These are phyloP conservation scores for Chrysanthemum lavandulifolium DNA, from an alignment of 129 eudicot genomes.

Conservation along the genomic window DNA sequence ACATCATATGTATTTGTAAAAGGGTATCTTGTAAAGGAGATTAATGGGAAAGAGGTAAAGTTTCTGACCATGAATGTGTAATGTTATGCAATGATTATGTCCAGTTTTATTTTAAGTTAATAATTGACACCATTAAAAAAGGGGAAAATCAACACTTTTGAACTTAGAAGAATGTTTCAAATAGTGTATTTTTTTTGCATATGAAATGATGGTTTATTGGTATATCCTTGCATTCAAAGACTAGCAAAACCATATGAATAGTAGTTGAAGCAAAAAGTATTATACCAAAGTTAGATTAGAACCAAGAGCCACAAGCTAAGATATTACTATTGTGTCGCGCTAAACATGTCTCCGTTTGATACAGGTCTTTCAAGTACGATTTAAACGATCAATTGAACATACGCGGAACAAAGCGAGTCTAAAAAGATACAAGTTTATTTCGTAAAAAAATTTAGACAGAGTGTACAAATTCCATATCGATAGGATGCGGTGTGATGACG, in stretches of 20 bases:
- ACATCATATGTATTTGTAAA: constrained; percentile 24
- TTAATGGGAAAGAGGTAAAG: constrained; percentile 37
- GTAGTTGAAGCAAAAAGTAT: background rate
- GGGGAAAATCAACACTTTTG: constrained; percentile 24
- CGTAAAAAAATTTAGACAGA: too few relatives aligned
- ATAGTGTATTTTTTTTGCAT: constrained; percentile 24
- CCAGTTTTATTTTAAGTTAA: constrained; percentile 20
- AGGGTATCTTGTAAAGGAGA: constrained; percentile 34
- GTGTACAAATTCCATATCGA: background rate
- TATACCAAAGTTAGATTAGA: too few relatives aligned
- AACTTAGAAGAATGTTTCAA: constrained; percentile 21
- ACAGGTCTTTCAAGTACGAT: too few relatives aligned
- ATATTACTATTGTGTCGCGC: too few relatives aligned
- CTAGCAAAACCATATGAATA: background rate
- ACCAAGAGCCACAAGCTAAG: too few relatives aligned
- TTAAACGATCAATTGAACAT: too few relatives aligned
- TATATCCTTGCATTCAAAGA: constrained; percentile 20
- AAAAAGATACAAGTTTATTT: too few relatives aligned
- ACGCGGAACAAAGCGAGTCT: too few relatives aligned
- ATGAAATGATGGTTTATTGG: constrained; percentile 17
- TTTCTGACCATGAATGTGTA: constrained; percentile 46
- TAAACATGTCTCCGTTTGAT: too few relatives aligned
- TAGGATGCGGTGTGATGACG: background rate
- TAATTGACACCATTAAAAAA: constrained; percentile 22
- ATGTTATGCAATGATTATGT: constrained; percentile 70